phyloP scores from a whole-genome alignment of 441 rosid species.

The Croton laevigatus region DNA sequence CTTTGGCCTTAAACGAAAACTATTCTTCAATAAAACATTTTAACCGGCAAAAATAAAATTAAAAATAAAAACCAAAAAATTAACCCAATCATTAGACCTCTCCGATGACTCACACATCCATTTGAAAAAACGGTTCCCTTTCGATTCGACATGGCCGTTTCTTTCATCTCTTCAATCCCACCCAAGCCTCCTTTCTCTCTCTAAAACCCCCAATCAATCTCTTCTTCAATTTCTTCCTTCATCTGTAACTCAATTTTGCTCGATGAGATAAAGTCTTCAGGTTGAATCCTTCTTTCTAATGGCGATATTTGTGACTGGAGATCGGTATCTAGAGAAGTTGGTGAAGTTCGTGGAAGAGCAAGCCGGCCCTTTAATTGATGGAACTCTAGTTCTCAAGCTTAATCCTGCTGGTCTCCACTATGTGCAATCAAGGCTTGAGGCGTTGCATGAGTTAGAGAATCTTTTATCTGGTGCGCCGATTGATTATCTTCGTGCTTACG shows the following conservation, averaged over 20 bases:
- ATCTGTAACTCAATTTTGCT: no score
- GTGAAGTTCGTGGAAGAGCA: slow-evolving; percentile 69
- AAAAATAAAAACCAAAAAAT: neutral
- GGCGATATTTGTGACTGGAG: slow-evolving; percentile 84
- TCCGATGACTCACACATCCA: neutral
- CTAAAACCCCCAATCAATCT: slow-evolving; percentile 7
- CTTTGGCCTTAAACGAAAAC: no score
- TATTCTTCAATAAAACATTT: no score
- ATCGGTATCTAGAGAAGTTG: slow-evolving; percentile 81
- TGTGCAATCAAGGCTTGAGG: slow-evolving; percentile 84
- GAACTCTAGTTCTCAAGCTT: slow-evolving; percentile 64
- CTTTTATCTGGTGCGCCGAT: slow-evolving; percentile 86
- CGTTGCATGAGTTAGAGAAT: slow-evolving; percentile 75
- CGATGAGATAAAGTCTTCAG: no score
- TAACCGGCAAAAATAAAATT: no score
- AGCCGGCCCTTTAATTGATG: slow-evolving; percentile 71
- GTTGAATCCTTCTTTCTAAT: slow-evolving; percentile 15
- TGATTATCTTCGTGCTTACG: slow-evolving; percentile 92
- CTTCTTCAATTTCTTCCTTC: neutral
- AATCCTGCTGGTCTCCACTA: slow-evolving; percentile 96
- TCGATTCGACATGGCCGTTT: slow-evolving; percentile 37
- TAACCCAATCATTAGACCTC: slow-evolving; percentile 8
- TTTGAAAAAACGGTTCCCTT: neutral
- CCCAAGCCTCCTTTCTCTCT: slow-evolving; percentile 47
- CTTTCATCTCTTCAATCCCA: slow-evolving; percentile 35